A percentile compares a stretch with the other conserved stretches of the same genome.
Conservation (phyloP, 108 stramenopile species). For the Skeletonema marinoi region DNA sequence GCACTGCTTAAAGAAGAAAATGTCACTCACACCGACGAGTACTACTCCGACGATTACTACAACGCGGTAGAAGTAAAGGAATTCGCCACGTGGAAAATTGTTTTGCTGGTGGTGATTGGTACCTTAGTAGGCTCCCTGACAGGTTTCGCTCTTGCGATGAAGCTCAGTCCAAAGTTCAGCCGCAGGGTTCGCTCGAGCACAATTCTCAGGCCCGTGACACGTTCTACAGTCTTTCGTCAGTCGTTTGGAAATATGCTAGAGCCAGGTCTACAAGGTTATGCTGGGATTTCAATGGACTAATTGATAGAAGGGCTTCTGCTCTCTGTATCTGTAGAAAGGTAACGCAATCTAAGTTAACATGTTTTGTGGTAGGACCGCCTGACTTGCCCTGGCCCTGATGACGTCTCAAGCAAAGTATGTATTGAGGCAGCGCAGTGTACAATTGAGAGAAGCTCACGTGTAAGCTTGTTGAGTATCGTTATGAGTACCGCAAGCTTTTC, state of each 20-base stretch:
- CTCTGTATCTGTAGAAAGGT: background rate
- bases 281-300: background rate
- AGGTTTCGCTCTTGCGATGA: slow-evolving; percentile 78
- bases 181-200: slow-evolving; percentile 20
- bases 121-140: slow-evolving; percentile 40
- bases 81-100: slow-evolving; percentile 33
- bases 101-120: slow-evolving; percentile 45
- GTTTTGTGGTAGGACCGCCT: too few species aligned
- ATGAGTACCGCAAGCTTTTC: too few species aligned
- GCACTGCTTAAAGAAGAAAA: slow-evolving; percentile 59
- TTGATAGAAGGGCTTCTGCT: background rate
- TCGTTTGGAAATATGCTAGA: slow-evolving; percentile 33
- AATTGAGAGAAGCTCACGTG: too few species aligned
- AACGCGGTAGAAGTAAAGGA: slow-evolving; percentile 27
- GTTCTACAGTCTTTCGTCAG: background rate
- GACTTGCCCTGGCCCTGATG: background rate
- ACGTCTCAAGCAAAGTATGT: background rate
- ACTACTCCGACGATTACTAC: slow-evolving; percentile 64
- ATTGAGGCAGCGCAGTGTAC: too few species aligned
- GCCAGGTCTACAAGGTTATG: slow-evolving; percentile 10
- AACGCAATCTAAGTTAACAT: too few species aligned
- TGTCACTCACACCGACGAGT: slow-evolving; percentile 46
- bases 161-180: slow-evolving; percentile 22
- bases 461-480: too few species aligned
- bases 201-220: slow-evolving; percentile 25